Evolutionary conservation across 495 filamentous ascomycete species (phyloP).

Genomic region (Xylaria venustula): DNA sequence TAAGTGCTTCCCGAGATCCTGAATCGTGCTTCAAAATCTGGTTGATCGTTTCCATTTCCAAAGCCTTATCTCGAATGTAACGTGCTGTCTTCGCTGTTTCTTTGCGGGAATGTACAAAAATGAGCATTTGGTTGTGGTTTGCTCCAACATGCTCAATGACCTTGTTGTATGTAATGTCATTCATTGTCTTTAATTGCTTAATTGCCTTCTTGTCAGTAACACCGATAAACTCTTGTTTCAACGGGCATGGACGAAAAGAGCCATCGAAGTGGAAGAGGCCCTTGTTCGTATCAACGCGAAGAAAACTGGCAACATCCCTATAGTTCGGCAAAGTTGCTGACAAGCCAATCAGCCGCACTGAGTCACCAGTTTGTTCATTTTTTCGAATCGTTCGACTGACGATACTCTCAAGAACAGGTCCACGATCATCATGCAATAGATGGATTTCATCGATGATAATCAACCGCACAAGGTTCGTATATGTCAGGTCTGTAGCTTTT

Average conservation of each 20-base stretch:
- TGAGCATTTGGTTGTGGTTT: constrained; percentile 92
- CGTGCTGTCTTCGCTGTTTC: constrained; percentile 97
- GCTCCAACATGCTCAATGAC: constrained; percentile 94
- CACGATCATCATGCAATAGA: constrained; percentile 94
- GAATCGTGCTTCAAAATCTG: constrained; percentile 93
- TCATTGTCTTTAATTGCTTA: constrained; percentile 99
- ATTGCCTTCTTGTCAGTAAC: constrained; percentile 98
- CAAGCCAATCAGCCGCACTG: constrained; percentile 85
- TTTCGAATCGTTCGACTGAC: constrained; percentile 91
- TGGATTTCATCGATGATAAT: constrained; percentile 99
- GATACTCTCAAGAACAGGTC: constrained; percentile 94
- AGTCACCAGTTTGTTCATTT: constrained; percentile 89
- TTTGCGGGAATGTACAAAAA: constrained; percentile 97
- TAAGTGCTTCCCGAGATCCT: constrained; percentile 82
- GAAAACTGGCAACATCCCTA: constrained; percentile 91
- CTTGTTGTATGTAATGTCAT: constrained; percentile 97
- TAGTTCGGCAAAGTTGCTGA: constrained; percentile 97
- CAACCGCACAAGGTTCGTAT: constrained; percentile 92
- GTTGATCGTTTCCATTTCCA: constrained; percentile 94
- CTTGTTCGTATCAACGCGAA: constrained; percentile 81
- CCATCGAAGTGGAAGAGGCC: constrained; percentile 96
- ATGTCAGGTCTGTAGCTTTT: constrained; percentile 94
- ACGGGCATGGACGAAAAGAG: constrained; percentile 86
- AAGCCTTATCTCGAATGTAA: constrained; percentile 91
- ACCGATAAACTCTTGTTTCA: constrained; percentile 96